Evolutionary conservation across 345 rosid genomes (phyloP), one percentile per base, ranked within the genome.

Genomic region (Melaleuca quinquenervia): DNA sequence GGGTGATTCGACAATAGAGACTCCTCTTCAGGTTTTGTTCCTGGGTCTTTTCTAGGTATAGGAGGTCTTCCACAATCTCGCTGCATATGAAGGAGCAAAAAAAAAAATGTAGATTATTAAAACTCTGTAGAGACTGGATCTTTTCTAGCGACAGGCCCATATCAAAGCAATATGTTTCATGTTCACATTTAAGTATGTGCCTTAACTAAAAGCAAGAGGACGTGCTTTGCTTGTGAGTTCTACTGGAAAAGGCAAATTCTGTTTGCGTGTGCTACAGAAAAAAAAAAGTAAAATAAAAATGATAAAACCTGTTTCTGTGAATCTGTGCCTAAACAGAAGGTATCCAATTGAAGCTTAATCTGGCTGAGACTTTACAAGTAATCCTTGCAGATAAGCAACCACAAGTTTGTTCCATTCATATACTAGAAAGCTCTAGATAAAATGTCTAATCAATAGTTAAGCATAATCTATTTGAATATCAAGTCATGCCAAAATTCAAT

Each of bases 31-130:
- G 98, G 97, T 89, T 94, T 94, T 54, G 87, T 84, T 86, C 91
- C 98, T 84, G 93, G 94, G 86, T 95, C 94, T 87, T 92, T 94
- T 86, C 95, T 93, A 82, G 99, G 99, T 89, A 92, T 87, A 83
- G 98, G 99, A 80, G 97, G 97, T 89, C 99, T 92, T 87, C 98
- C 93, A 91, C 96, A 92, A 89, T 95, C 98, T 86, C 98, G 95
- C 99, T 97, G 92, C 89, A 87, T 87, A 84, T 51, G 70, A 53
- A 51, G 55, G 60, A 50, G 54, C 20, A 53, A 50, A 41, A 26
- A 41, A 11, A 21, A 82, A 22, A 24, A 64, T n/a, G 14, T 32
- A 48, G 45, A 51, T 53, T 12, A 44, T 52, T 8, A 55, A 29
- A 24, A 52, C 45, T 84, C 58, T 24, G 45, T 14, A 32, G 44